These are phyloP conservation scores for Tetrahymena elliotti DNA, from an alignment of 73 alveolate genomes.

Conservation along the genomic window DNA sequence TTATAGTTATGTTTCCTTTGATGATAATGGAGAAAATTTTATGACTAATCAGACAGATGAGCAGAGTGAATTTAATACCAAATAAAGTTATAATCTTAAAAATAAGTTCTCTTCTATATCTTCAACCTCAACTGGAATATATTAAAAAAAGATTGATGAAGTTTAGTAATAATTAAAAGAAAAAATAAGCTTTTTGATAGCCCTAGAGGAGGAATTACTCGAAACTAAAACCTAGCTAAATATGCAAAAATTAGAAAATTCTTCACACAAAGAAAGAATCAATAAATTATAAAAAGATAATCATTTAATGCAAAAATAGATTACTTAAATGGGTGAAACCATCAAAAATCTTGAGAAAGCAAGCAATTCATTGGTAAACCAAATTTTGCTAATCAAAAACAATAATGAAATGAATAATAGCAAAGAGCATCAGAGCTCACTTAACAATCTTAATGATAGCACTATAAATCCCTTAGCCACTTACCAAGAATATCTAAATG, in stretches of 20 bases:
- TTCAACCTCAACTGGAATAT: neutral
- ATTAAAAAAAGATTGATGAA: neutral
- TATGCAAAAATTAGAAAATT: neutral
- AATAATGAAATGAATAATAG: neutral
- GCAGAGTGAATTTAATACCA: neutral
- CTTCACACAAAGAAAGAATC: neutral
- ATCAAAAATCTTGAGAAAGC: neutral
- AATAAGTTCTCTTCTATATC: neutral
- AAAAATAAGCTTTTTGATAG: neutral
- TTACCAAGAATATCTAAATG: neutral
- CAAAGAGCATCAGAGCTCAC: neutral
- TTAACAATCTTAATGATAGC: neutral
- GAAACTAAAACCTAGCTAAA: neutral
- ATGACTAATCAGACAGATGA: neutral
- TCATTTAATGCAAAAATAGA: neutral
- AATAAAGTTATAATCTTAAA: neutral
- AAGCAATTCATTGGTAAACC: neutral
- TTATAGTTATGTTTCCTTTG: neutral
- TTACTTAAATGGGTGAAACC: neutral
- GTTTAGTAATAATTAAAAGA: neutral
- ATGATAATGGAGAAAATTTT: neutral
- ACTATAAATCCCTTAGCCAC: neutral
- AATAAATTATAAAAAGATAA: neutral
- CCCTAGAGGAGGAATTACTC: neutral
- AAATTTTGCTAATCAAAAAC: neutral